These are phyloP conservation scores for Lachnum nothofagi DNA, from an alignment of 2,329 filamentous ascomycete genomes.

Conservation along the genomic window DNA sequence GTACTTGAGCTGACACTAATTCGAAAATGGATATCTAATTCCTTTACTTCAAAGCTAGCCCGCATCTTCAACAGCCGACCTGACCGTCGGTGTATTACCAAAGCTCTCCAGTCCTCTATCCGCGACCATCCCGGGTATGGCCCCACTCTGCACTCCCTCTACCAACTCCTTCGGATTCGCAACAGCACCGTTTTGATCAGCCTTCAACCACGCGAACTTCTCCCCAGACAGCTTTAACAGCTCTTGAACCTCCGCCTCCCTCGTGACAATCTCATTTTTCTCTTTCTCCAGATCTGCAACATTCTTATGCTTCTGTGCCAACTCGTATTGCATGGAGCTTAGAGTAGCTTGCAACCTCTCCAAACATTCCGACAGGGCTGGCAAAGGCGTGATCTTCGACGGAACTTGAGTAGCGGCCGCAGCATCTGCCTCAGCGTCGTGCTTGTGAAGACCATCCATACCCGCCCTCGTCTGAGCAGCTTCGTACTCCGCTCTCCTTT, in stretches of 20 bases:
- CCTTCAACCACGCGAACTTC: conserved; percentile 56
- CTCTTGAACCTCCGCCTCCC: conserved; percentile 75
- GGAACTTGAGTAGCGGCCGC: conserved; percentile 24
- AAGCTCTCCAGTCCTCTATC: conserved; percentile 37
- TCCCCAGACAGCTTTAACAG: conserved; percentile 76
- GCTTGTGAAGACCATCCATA: conserved; percentile 64
- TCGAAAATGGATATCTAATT: neutral
- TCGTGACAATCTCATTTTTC: conserved; percentile 59
- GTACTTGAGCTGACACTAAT: neutral
- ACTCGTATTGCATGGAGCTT: conserved; percentile 57
- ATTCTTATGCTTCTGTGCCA: conserved; percentile 53
- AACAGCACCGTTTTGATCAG: conserved; percentile 39
- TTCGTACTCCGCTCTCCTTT: conserved; percentile 77
- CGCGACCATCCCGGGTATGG: conserved; percentile 9
- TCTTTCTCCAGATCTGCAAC: conserved; percentile 65
- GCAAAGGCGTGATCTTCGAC: conserved; percentile 70
- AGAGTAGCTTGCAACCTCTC: conserved; percentile 58
- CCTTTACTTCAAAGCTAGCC: conserved; percentile 14
- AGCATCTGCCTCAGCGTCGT: conserved; percentile 36
- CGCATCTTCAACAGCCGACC: conserved; percentile 29
- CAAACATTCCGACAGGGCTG: conserved; percentile 64
- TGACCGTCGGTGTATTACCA: conserved; percentile 34
- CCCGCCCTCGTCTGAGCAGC: conserved; percentile 78
- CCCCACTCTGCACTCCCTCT: conserved; percentile 9
- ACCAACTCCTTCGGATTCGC: conserved; percentile 19